Conservation (phyloP, 2,329 filamentous ascomycete species). For the Corniculantispora saksenae region DNA sequence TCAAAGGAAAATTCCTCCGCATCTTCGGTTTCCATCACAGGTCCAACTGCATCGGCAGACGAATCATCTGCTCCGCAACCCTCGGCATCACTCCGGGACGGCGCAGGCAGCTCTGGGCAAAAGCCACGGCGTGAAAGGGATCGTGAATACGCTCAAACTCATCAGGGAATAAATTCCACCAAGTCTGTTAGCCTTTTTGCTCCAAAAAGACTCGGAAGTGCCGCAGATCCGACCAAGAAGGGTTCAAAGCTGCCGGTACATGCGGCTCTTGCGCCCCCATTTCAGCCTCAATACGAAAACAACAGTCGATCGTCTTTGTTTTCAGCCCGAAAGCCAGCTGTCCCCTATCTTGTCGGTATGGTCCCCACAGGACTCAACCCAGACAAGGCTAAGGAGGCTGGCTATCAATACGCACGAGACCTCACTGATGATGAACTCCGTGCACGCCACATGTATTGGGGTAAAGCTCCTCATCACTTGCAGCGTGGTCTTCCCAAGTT, state of each 20-base stretch:
- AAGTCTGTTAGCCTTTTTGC: slow-evolving; percentile 30
- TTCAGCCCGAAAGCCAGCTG: neutral
- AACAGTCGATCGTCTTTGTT: neutral
- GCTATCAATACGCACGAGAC: slow-evolving; percentile 58
- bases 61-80: slow-evolving; percentile 16
- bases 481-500: slow-evolving; percentile 61
- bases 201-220: slow-evolving; percentile 24
- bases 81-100: neutral
- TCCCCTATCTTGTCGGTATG: slow-evolving; percentile 58
- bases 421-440: slow-evolving; percentile 60
- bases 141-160: slow-evolving; percentile 22
- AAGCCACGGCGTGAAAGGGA: slow-evolving; percentile 21
- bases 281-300: slow-evolving; percentile 38
- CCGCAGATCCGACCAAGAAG: slow-evolving; percentile 33
- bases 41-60: slow-evolving; percentile 18
- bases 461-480: slow-evolving; percentile 51
- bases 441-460: slow-evolving; percentile 63
- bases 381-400: slow-evolving; percentile 43
- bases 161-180: slow-evolving; percentile 30
- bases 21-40: slow-evolving; percentile 18
- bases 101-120: slow-evolving; percentile 5
- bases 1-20: slow-evolving; percentile 27
- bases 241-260: slow-evolving; percentile 44
- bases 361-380: slow-evolving; percentile 47
- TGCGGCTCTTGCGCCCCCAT: slow-evolving; percentile 51